Conservation (phyloP, 192 early-diverging fungal genomes). For the Geranomyces variabilis region DNA sequence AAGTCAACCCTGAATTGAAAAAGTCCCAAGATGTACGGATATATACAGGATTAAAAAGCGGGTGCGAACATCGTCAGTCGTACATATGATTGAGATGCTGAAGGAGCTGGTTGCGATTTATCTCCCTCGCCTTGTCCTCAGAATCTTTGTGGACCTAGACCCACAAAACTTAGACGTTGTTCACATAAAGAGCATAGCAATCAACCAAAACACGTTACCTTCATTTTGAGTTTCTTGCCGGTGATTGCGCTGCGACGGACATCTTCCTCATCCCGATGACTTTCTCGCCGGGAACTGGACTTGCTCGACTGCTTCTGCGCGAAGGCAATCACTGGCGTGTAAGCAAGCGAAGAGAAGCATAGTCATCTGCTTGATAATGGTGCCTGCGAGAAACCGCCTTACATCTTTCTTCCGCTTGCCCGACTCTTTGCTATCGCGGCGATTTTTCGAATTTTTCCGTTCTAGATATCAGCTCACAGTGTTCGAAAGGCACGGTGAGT, state of each 20-base stretch:
- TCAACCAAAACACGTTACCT: conserved; percentile 28
- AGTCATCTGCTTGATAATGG: neutral
- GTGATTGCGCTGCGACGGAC: conserved; percentile 43
- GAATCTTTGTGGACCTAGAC: conserved; percentile 32
- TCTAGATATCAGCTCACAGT: too few relatives aligned
- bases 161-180: neutral
- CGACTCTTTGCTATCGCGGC: conserved; percentile 10
- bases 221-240: conserved; percentile 53
- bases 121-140: conserved; percentile 41
- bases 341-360: neutral
- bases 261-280: conserved; percentile 30
- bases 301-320: conserved; percentile 25
- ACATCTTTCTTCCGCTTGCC: conserved; percentile 19
- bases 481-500: too few relatives aligned
- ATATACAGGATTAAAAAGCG: too few relatives aligned
- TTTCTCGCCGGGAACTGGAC: neutral
- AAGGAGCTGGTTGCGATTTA: conserved; percentile 36
- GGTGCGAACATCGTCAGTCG: too few relatives aligned
- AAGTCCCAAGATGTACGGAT: too few relatives aligned
- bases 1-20: too few relatives aligned
- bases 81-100: conserved; percentile 42
- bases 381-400: neutral
- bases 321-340: neutral
- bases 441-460: neutral
- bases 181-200: neutral